Base-by-base conservation (phyloP, 2,329 filamentous ascomycete genomes). In the Blumeria graminis region DNA sequence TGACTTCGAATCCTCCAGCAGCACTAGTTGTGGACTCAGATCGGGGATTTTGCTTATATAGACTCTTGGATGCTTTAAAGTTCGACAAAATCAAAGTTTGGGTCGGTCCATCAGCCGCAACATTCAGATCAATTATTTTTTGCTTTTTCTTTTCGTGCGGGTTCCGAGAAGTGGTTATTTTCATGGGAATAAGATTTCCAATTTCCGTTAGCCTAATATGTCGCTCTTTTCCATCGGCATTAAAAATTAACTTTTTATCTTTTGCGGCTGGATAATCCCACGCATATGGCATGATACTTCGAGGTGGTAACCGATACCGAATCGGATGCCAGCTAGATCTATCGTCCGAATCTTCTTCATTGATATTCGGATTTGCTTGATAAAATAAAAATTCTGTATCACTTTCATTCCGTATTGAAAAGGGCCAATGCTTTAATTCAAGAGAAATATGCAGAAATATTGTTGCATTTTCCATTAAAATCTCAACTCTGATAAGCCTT, bases 241-340 rank as follows among this genome's bases (percentile, higher is more conserved):
- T 81, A 65, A 98, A 80, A 54, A 96, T 80, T 41, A 98, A 78
- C 67, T 95, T 92, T 64, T 92, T 94, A 70, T 86, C 84, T 70
- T 94, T 95, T n/a, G 88, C 89, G 1, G 92, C 90, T 0, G 92
- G 93, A 69, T 94, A 98, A 66, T 98, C 93, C 92, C 92, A 98
- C 1, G 92, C 90, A 65, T 98, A 98, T 0, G 93, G 92, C 92
- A 98, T 98, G 68, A 98, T 95, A 68, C 90, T 96, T 58, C 92
- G 77, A 11, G 90, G 82, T 1, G 93, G 93, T 34, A 98, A 74
- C 35, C 90, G 83, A 69, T 98, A 98, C 56, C 87, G 77, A 59
- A 98, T 86, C 1, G 88, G 89, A 61, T 86, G 84, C 86, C 92
- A 98, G 3, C 87, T 86, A 56, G 86, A 89, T 57, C 81, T 74